Evolutionary conservation across 208 protist genomes (phyloP), one percentile per base, ranked within the genome.

Genomic region (Chromosphaera perkinsii): DNA sequence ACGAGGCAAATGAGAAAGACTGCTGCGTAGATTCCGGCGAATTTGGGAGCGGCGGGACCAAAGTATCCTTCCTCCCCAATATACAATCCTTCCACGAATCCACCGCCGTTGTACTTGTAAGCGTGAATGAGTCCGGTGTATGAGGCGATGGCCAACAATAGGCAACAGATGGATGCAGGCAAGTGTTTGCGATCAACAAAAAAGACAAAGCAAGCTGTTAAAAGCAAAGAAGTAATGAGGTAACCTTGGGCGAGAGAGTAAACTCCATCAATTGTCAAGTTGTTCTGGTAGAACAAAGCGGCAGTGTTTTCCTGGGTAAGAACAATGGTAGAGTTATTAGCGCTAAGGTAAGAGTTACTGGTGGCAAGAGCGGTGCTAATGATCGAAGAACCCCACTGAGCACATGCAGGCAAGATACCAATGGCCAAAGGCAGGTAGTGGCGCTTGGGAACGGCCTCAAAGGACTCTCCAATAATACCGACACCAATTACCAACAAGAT

Each of bases 401-500:
- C n/a, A n/a, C n/a, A n/a, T 22, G 35, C 55, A 39, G 55, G 55
- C 1, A 61, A 24, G 3, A 61, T n/a, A 22, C n/a, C 55, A 61
- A 35, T 22, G n/a, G 33, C 55, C 14, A 61, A 12, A 27, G 55
- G 35, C 5, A 61, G 20, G 47, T 14, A 5, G 27, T 61, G 55
- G 31, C 27, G 40, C 3, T 37, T 5, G 17, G 55, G 55, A 3
- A 61, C 55, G 1, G 40, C 35, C 14, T 31, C 47, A 10, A 61
- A 48, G 29, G 55, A 10, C 3, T 17, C 22, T 4, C 40, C 55
- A 39, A 37, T 61, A 27, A 61, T 61, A 61, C 47, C 55, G 17
- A 61, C n/a, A 10, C 55, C 55, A 40, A 59, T 59, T 12, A 42
- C 31, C 10, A 59, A n/a, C 17, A 59, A 32, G 39, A 59, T 59